Conservation (phyloP, 768 basidiomycete genomes). For the Pisolithus microcarpus region DNA sequence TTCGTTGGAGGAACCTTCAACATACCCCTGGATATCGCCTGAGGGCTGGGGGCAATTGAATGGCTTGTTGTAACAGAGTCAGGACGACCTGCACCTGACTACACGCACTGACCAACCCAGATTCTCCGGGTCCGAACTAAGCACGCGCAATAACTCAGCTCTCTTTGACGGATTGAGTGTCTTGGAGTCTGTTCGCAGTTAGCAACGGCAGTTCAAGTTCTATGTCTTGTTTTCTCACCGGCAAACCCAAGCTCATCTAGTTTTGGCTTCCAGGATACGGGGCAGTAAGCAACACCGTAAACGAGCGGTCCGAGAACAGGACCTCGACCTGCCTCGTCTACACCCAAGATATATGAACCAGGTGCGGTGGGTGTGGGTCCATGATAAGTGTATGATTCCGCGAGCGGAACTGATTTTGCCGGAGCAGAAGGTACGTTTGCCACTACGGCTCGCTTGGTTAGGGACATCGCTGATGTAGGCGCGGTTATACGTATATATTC, state of each 20-base stretch:
- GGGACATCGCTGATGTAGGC: no score
- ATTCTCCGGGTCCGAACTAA: conserved; percentile 64
- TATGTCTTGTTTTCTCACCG: conserved; percentile 39
- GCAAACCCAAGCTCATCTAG: conserved; percentile 85
- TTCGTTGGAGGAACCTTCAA: conserved; percentile 75
- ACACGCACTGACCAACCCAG: conserved; percentile 81
- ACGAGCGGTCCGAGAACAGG: conserved; percentile 95
- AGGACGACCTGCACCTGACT: conserved; percentile 41
- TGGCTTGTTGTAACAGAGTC: not conserved
- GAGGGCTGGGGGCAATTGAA: conserved; percentile 49
- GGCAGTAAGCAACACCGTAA: conserved; percentile 93
- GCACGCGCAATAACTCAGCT: conserved; percentile 52
- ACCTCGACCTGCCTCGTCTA: conserved; percentile 97
- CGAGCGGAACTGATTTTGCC: conserved; percentile 49
- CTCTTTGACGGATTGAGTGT: conserved; percentile 70
- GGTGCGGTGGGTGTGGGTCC: conserved; percentile 59
- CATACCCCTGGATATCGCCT: conserved; percentile 90
- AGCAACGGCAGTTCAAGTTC: not conserved
- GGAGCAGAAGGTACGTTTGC: conserved; percentile 48
- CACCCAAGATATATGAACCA: conserved; percentile 90
- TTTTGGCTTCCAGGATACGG: conserved; percentile 62
- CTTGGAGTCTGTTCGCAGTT: conserved; percentile 70
- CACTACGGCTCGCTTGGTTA: not conserved
- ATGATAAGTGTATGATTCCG: conserved; percentile 71
- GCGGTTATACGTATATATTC: no score